Percentiles rank a stretch among this genome's conserved stretches.
These are phyloP conservation scores for Xylaria arbuscula DNA, from an alignment of 2,329 filamentous ascomycete species.

Conservation along the genomic window DNA sequence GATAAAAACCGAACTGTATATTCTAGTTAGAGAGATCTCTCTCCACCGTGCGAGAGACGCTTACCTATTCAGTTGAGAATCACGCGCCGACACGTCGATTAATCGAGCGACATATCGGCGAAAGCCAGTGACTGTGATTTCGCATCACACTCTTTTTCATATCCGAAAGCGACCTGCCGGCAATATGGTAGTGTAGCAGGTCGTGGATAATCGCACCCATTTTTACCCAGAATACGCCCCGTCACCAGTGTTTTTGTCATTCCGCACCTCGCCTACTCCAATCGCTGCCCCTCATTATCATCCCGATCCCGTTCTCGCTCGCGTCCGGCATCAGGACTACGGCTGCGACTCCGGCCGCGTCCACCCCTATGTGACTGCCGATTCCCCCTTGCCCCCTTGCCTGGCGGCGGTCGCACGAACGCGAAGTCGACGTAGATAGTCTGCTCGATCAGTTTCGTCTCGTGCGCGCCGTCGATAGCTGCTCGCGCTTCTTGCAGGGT, in stretches of 20 bases:
- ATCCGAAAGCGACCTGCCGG: not conserved
- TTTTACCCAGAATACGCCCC: not conserved
- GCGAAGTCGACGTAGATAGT: constrained; percentile 85
- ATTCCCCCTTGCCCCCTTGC: constrained; percentile 60
- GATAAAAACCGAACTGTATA: constrained; percentile 12
- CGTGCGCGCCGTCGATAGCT: constrained; percentile 84
- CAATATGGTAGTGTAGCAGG: not conserved
- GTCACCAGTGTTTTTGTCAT: not conserved
- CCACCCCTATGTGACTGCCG: constrained; percentile 54
- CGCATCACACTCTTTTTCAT: constrained; percentile 23
- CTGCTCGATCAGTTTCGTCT: constrained; percentile 82
- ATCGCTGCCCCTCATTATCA: constrained; percentile 35
- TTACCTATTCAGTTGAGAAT: constrained; percentile 34
- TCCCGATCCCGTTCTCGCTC: constrained; percentile 39
- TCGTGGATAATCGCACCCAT: not conserved
- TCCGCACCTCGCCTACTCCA: not conserved
- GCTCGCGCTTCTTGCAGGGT: constrained; percentile 82
- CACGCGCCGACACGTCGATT: constrained; percentile 49
- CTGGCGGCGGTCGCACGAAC: constrained; percentile 82
- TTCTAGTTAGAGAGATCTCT: constrained; percentile 19
- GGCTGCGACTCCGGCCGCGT: constrained; percentile 59
- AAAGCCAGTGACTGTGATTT: constrained; percentile 37
- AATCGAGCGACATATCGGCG: constrained; percentile 50
- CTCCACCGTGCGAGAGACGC: not conserved
- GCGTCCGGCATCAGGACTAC: constrained; percentile 53